phyloP scores from a whole-genome alignment of 2,329 filamentous ascomycete species.

The Phyllosticta citrichinensis region DNA sequence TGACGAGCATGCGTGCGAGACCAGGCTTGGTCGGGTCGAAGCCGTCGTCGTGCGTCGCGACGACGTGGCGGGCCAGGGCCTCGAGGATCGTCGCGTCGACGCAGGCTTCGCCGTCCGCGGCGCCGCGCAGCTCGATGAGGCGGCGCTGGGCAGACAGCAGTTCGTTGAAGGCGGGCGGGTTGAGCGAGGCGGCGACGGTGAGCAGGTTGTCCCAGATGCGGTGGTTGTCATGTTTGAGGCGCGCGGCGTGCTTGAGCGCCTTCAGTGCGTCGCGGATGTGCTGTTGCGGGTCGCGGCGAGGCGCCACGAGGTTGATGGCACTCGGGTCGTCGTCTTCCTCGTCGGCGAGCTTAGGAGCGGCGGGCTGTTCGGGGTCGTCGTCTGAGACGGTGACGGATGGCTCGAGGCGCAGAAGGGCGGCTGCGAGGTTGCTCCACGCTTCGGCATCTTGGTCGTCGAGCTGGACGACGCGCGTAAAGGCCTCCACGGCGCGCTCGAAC shows the following conservation, averaged over 20 bases:
- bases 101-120: conserved; percentile 60
- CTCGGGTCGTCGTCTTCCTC: conserved; percentile 23
- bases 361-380: conserved; percentile 9
- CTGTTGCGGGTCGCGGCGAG: conserved; percentile 42
- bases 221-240: conserved; percentile 74
- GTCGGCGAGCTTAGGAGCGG: conserved; percentile 23
- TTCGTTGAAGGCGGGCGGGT: conserved; percentile 64
- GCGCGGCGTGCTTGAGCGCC: conserved; percentile 79
- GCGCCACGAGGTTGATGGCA: conserved; percentile 12
- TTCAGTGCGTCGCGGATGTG: conserved; percentile 65
- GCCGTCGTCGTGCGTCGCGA: conserved; percentile 35
- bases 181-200: conserved; percentile 69
- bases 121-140: conserved; percentile 62
- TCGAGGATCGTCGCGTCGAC: conserved; percentile 66
- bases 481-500: conserved; percentile 70
- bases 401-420: conserved; percentile 64
- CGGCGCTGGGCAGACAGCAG: conserved; percentile 65
- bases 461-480: conserved; percentile 74
- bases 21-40: conserved; percentile 37
- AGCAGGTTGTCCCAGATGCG: conserved; percentile 97
- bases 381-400: conserved; percentile 21
- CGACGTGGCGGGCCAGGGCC: conserved; percentile 61
- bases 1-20: conserved; percentile 52
- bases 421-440: conserved; percentile 91
- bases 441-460: conserved; percentile 82